phyloP scores from a whole-genome alignment of 169 alveolate genomes.

The Plasmodium vivax region DNA sequence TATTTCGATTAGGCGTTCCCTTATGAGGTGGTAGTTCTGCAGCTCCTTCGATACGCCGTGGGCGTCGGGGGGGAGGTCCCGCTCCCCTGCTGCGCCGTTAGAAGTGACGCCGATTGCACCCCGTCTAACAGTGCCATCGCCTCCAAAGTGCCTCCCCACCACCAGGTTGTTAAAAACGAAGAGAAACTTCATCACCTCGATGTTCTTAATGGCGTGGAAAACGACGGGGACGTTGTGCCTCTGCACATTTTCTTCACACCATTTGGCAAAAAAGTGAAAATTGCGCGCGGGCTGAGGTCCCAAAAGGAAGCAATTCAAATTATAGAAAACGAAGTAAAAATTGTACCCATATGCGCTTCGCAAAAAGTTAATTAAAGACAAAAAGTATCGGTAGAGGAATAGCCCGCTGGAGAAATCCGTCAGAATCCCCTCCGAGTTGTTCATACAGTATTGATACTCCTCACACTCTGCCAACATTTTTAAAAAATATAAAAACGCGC shows the following conservation, averaged over 20 bases:
- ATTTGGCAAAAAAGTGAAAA: constrained; percentile 36
- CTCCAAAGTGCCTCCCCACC: neutral
- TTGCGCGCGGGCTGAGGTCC: constrained; percentile 25
- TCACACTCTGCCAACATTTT: constrained; percentile 38
- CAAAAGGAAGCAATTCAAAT: constrained; percentile 24
- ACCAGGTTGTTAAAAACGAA: constrained; percentile 14
- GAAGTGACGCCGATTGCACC: neutral
- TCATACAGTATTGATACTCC: constrained; percentile 21
- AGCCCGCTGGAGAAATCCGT: constrained; percentile 10
- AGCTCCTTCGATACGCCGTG: neutral
- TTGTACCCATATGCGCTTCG: constrained; percentile 6
- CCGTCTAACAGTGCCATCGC: neutral
- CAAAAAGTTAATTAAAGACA: neutral
- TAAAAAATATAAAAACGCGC: constrained; percentile 60
- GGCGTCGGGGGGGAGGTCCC: neutral
- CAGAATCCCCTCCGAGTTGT: neutral
- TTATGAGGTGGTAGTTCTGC: constrained; percentile 15
- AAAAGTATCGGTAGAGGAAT: constrained; percentile 14
- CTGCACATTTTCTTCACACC: neutral
- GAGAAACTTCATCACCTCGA: constrained; percentile 44
- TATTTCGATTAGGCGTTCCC: constrained; percentile 25
- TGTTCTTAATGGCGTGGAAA: constrained; percentile 29
- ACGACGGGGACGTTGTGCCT: constrained; percentile 13
- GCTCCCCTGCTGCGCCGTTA: neutral
- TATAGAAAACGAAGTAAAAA: constrained; percentile 24